Percentiles rank a stretch among this genome's conserved stretches.
Evolutionary conservation across 108 stramenopile genomes (phyloP).

Genomic region (Cyclostephanos invisitatus): DNA sequence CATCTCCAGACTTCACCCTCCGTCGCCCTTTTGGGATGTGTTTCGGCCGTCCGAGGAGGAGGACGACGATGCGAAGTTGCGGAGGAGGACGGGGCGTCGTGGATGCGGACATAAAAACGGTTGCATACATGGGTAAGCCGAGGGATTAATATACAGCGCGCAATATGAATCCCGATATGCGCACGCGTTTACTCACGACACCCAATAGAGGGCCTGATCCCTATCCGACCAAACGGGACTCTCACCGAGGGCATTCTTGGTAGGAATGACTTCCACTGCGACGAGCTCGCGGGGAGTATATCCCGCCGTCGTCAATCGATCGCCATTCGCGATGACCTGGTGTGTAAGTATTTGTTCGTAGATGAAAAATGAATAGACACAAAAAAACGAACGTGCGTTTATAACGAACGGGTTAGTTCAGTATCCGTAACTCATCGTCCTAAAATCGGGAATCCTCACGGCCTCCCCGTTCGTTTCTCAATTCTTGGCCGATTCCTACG

Average conservation of each 20-base stretch:
- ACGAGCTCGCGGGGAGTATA: slow-evolving; percentile 16
- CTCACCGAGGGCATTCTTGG: slow-evolving; percentile 70
- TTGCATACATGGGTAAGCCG: not conserved
- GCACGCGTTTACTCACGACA: slow-evolving; percentile 34
- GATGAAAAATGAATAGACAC: not conserved
- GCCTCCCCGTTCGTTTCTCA: no score
- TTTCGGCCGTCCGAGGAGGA: no score
- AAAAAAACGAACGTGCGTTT: not conserved
- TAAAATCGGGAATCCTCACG: no score
- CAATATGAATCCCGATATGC: no score
- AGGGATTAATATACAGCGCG: not conserved
- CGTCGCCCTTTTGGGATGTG: slow-evolving; percentile 41
- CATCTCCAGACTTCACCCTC: slow-evolving; percentile 75
- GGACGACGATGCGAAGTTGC: no score
- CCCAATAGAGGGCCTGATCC: slow-evolving; percentile 67
- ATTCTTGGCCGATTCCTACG: no score
- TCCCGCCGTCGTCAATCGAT: not conserved
- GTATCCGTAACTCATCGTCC: no score
- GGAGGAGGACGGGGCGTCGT: no score
- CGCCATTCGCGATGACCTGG: not conserved
- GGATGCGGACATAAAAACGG: not conserved
- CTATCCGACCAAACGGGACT: slow-evolving; percentile 63
- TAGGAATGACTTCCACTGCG: slow-evolving; percentile 36
- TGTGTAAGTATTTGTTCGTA: not conserved
- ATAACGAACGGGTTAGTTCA: not conserved